Base-by-base conservation (phyloP, 371 early-diverging fungal genomes). In the Mucor circinelloides region DNA sequence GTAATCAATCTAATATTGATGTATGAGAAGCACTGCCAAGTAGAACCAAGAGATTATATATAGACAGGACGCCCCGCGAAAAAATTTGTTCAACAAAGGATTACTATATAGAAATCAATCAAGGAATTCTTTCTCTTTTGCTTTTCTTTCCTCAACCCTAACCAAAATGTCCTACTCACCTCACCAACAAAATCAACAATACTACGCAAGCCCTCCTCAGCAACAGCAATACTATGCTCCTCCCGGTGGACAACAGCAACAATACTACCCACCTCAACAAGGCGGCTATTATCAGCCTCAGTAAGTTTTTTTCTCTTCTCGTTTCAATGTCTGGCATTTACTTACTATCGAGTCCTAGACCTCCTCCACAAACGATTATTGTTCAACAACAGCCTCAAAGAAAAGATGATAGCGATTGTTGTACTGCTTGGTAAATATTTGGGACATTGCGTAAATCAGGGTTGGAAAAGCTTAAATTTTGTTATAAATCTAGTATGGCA, bases 391-490 rank as follows among this genome's bases (percentile, higher is more conserved):
- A 70, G 64, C 70, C 70, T 25, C 76, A 63, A 38, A 60, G 42
- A 15, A 40, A 61, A 7, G 69, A 76, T 59, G 69, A 76, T 64
- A 36, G 40, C 55, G 71, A 65, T 38, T 76, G 77, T 30, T 76
- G 77, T 67, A 71, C 71, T 61, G 77, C 74, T 40, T 76, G 75
- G 75, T 75, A 72, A 66, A 21, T n/a, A 4, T n/a, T 34, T 60
- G 0, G 7, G 7, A n/a, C n/a, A 8, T 25, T 46, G 12, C 17
- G 31, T 17, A 56, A 42, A 19, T 13, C 12, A 32, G 12, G 40
- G 15, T 36, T 19, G 8, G 8, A 46, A 46, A 46, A 46, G 46
- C 46, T 55, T 56, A 38, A 30, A n/a, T 25, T 30, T 31, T 25
- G 17, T 34, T 9, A 10, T 32, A 15, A 27, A 13, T 30, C 31